Conservation (phyloP, 257 asterid genomes). For the Primulina huaijiensis region DNA sequence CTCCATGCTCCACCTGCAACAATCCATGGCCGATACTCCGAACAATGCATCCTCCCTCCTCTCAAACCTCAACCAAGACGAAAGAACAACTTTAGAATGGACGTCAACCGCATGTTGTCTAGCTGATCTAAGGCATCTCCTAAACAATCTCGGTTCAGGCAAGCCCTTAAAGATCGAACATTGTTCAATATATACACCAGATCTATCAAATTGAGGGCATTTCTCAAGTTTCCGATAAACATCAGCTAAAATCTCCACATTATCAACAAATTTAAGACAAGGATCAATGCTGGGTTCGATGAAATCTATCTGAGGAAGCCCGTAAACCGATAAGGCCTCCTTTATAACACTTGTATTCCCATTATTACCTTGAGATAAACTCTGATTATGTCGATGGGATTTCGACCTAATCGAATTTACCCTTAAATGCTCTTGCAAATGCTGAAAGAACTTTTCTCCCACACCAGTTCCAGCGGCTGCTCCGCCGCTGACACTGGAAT, state of each 20-base stretch:
- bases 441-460: slow-evolving; percentile 68
- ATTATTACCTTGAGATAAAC: slow-evolving; percentile 40
- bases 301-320: slow-evolving; percentile 68
- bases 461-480: slow-evolving; percentile 50
- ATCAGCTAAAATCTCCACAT: slow-evolving; percentile 64
- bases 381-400: slow-evolving; percentile 52
- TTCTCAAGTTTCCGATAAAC: slow-evolving; percentile 49
- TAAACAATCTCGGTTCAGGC: slow-evolving; percentile 81
- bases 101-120: slow-evolving; percentile 83
- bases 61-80: slow-evolving; percentile 92
- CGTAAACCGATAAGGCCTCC: slow-evolving; percentile 67
- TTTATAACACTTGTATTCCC: slow-evolving; percentile 36
- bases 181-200: slow-evolving; percentile 67
- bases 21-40: slow-evolving; percentile 83
- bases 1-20: slow-evolving; percentile 75
- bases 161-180: slow-evolving; percentile 65
- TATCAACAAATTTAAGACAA: slow-evolving; percentile 63
- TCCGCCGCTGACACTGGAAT: slow-evolving; percentile 39
- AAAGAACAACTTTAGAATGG: slow-evolving; percentile 81
- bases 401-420: slow-evolving; percentile 61
- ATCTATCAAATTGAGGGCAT: slow-evolving; percentile 55
- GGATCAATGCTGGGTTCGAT: slow-evolving; percentile 84
- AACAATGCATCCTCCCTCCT: slow-evolving; percentile 86
- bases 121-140: slow-evolving; percentile 76
- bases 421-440: slow-evolving; percentile 68